Percentiles rank a stretch among this genome's conserved stretches.
phyloP scores from a whole-genome alignment of 2,329 filamentous ascomycete species.

The Phaeoacremonium minimum region DNA sequence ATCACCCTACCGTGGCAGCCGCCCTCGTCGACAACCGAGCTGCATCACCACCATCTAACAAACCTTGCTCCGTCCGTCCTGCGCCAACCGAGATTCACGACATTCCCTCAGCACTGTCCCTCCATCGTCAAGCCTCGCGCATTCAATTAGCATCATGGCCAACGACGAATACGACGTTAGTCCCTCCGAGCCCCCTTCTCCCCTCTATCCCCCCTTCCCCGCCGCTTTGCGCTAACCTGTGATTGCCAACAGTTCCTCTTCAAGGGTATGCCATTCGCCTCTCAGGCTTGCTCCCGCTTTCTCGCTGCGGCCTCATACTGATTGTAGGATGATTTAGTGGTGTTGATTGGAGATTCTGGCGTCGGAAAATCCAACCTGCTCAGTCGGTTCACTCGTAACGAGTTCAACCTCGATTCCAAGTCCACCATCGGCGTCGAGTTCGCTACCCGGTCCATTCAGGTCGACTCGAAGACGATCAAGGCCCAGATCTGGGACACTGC shows the following conservation, averaged over 20 bases:
- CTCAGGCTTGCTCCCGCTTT: slow-evolving; percentile 4
- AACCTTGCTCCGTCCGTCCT: too few relatives aligned
- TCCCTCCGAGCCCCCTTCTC: slow-evolving; percentile 19
- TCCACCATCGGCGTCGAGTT: slow-evolving; percentile 99
- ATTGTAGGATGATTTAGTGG: slow-evolving; percentile 55
- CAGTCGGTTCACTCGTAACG: slow-evolving; percentile 98
- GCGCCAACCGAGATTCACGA: too few relatives aligned
- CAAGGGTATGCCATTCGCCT: slow-evolving; percentile 66
- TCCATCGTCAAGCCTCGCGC: too few relatives aligned
- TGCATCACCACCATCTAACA: too few relatives aligned
- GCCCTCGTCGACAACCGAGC: too few relatives aligned
- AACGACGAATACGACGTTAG: slow-evolving; percentile 99
- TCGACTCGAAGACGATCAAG: slow-evolving; percentile 99
- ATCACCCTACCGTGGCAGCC: too few relatives aligned
- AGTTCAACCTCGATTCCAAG: slow-evolving; percentile 99
- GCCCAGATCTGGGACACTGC: slow-evolving; percentile 99
- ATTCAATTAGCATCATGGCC: slow-evolving; percentile 69
- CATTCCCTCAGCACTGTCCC: too few relatives aligned
- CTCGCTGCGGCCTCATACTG: slow-evolving; percentile 9
- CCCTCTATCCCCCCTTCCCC: slow-evolving; percentile 14
- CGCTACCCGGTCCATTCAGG: slow-evolving; percentile 95
- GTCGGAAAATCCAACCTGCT: slow-evolving; percentile 99
- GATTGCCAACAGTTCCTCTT: slow-evolving; percentile 78
- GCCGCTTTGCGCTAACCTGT: slow-evolving; percentile 20
- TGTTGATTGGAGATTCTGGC: slow-evolving; percentile 97